Evolutionary conservation across 805 yeast species (phyloP), one percentile per base, ranked within the genome.

Genomic region (Candida ficus): DNA sequence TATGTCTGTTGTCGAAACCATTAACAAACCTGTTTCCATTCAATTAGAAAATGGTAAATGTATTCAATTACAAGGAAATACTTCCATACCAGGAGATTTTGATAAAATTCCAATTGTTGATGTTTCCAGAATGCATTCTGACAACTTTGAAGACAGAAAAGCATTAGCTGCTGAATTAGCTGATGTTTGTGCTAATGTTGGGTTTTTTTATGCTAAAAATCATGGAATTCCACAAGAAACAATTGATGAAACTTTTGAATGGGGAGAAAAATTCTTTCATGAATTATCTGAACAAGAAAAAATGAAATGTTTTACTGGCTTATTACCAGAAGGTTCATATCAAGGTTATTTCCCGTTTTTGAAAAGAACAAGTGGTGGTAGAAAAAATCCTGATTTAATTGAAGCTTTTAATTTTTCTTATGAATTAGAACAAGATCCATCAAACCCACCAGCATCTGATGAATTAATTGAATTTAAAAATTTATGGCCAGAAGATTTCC

Each of bases 351-450:
- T 41, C 31, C 53, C 53, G 8, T 17, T 50, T n/a, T 47, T 49
- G n/a, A 39, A 42, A 20, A 47, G 46, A 38, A 52, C 52, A 41
- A 44, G 46, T 32, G 48, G 45, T 2, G 49, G 48, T 7, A 46
- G 43, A 41, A 40, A 45, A 38, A 31, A 43, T 41, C 35, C 40
- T 13, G 69, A 62, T 39, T 55, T 61, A 31, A 57, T 55, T 41
- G 69, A 64, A 41, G 63, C 66, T 2, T 62, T 61, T 46, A 61
- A 62, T 39, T 46, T 56, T 29, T 57, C 59, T 31, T 53, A 59
- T 29, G 60, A 56, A 34, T 52, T 52, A 22, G 45, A 35, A 4
- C 52, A 46, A 21, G 53, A 53, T 29, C 45, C 45, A 25, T 21
- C 23, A 4, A 16, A 37, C 6, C 50, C 50, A 4, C 43, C 57